These are phyloP conservation scores for Esteya vermicola DNA, from an alignment of 2,329 filamentous ascomycete genomes.

Conservation along the genomic window DNA sequence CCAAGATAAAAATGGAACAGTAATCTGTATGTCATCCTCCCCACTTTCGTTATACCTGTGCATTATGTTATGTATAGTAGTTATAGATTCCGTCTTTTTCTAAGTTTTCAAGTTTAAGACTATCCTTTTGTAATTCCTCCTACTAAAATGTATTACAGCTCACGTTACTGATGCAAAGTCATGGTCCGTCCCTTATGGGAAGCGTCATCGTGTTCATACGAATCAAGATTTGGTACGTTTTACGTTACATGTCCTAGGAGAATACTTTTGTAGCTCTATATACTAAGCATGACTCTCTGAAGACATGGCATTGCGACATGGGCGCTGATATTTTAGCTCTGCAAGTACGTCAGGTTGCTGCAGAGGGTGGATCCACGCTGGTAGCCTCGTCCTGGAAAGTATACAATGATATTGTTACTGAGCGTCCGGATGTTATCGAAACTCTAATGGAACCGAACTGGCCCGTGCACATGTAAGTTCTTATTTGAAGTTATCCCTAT, in stretches of 20 bases:
- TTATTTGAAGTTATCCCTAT: background rate
- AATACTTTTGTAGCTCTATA: background rate
- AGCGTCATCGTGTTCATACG: conserved; percentile 36
- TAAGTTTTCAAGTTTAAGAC: background rate
- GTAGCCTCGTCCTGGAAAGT: conserved; percentile 27
- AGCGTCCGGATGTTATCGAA: conserved; percentile 23
- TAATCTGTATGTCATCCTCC: conserved; percentile 26
- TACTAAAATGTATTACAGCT: conserved; percentile 17
- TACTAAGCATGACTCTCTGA: background rate
- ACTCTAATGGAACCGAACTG: conserved; percentile 24
- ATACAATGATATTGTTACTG: conserved; percentile 25
- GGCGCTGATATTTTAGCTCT: conserved; percentile 33
- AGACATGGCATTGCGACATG: conserved; percentile 39
- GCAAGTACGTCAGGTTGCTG: conserved; percentile 29
- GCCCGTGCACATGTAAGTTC: conserved; percentile 32
- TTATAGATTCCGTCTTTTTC: background rate
- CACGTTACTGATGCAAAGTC: conserved; percentile 32
- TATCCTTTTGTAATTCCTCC: no score
- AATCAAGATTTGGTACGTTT: conserved; percentile 25
- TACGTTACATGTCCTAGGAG: background rate
- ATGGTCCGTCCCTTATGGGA: conserved; percentile 27
- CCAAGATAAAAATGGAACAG: conserved; percentile 32
- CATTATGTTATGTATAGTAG: background rate
- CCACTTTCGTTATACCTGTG: no score
- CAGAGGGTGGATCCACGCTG: conserved; percentile 28